Percentiles rank a stretch among this genome's conserved stretches.
Evolutionary conservation across 495 filamentous ascomycete genomes (phyloP).

Genomic region (Cairneyella variabilis): DNA sequence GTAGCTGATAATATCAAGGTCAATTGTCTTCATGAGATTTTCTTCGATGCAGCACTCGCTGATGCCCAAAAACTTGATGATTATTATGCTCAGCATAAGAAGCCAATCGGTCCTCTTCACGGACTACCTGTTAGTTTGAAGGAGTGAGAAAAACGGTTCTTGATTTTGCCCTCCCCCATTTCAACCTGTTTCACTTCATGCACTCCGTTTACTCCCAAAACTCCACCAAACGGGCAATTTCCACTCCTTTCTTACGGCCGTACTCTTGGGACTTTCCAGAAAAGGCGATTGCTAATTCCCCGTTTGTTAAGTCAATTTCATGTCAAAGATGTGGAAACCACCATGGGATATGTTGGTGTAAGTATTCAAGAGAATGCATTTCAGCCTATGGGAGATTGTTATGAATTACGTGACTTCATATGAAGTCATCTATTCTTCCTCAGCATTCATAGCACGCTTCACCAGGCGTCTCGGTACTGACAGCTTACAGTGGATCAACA

Average conservation of each 20-base stretch:
- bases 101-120: conserved; percentile 33
- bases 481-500: conserved; percentile 37
- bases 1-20: conserved; percentile 28
- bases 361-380: conserved; percentile 24
- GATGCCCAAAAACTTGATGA: conserved; percentile 56
- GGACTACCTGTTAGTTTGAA: conserved; percentile 56
- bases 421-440: not conserved
- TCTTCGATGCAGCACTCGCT: conserved; percentile 59
- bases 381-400: not conserved
- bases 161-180: no score
- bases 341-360: conserved; percentile 34
- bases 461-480: not conserved
- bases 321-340: conserved; percentile 25
- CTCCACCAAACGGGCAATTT: no score
- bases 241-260: no score
- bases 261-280: no score
- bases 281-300: no score
- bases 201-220: no score
- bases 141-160: no score
- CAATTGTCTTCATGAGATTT: conserved; percentile 63
- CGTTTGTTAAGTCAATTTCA: no score
- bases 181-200: no score
- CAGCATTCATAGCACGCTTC: not conserved
- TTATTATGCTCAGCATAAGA: conserved; percentile 38
- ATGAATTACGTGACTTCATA: not conserved